A percentile compares a stretch with the other conserved stretches of the same genome.
These are phyloP conservation scores for Laburnicola sp. DNA, from an alignment of 2,329 filamentous ascomycete species.

Conservation along the genomic window DNA sequence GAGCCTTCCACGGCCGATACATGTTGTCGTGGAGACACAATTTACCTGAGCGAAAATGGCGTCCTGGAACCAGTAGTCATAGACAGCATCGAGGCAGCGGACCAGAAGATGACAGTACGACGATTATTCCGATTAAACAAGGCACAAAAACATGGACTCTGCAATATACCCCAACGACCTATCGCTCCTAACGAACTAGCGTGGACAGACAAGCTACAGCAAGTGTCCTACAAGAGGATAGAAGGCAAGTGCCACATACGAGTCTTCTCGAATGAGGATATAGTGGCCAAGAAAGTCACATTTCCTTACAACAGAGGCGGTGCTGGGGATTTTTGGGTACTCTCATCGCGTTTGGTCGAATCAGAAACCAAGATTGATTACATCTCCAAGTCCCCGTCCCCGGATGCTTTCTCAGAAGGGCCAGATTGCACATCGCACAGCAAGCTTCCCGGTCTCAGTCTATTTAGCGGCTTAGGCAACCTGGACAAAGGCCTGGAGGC, in stretches of 20 bases:
- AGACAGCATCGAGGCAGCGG: slow-evolving; percentile 41
- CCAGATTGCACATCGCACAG: slow-evolving; percentile 60
- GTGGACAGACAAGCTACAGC: slow-evolving; percentile 54
- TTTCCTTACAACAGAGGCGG: slow-evolving; percentile 68
- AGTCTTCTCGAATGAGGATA: slow-evolving; percentile 52
- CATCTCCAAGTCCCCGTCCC: slow-evolving; percentile 11
- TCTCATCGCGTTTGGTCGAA: slow-evolving; percentile 47
- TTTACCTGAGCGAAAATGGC: slow-evolving; percentile 53
- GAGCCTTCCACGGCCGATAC: slow-evolving; percentile 11
- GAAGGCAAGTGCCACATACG: slow-evolving; percentile 63
- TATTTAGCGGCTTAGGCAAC: slow-evolving; percentile 79
- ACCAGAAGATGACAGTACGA: slow-evolving; percentile 51
- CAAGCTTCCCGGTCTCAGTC: slow-evolving; percentile 59
- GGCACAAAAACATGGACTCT: slow-evolving; percentile 39
- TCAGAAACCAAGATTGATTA: slow-evolving; percentile 5
- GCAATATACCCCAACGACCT: slow-evolving; percentile 23
- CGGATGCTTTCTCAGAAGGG: slow-evolving; percentile 52
- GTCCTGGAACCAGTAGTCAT: slow-evolving; percentile 66
- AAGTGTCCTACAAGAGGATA: slow-evolving; percentile 49
- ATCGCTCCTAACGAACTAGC: slow-evolving; percentile 61
- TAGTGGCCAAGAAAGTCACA: slow-evolving; percentile 49
- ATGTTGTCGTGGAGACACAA: slow-evolving; percentile 61
- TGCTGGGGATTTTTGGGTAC: slow-evolving; percentile 67
- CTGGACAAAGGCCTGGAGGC: slow-evolving; percentile 78
- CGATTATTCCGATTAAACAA: slow-evolving; percentile 51